A percentile compares a stretch with the other conserved stretches of the same genome.
These are phyloP conservation scores for Aspergillus sp. DNA, from an alignment of 2,329 filamentous ascomycete species.

Conservation along the genomic window DNA sequence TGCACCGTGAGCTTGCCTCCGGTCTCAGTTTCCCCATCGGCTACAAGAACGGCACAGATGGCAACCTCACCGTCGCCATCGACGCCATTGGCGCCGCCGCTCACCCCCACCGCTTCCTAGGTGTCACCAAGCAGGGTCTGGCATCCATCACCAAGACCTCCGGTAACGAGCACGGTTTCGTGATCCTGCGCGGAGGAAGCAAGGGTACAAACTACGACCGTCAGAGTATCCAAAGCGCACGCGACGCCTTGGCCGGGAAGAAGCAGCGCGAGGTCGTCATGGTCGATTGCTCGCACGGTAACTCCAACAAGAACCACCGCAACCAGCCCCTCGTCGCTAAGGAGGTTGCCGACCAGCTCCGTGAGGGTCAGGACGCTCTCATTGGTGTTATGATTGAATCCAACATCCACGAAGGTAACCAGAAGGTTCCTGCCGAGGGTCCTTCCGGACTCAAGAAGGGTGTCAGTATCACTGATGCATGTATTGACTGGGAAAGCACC, in stretches of 20 bases:
- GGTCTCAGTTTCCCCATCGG: slow-evolving; percentile 96
- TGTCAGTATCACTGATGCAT: slow-evolving; percentile 93
- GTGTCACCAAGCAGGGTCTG: slow-evolving; percentile 95
- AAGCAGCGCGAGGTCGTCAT: slow-evolving; percentile 86
- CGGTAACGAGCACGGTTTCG: slow-evolving; percentile 96
- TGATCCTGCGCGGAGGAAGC: slow-evolving; percentile 88
- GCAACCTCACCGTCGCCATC: slow-evolving; percentile 84
- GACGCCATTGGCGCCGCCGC: slow-evolving; percentile 81
- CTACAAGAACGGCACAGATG: slow-evolving; percentile 99
- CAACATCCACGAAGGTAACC: slow-evolving; percentile 88
- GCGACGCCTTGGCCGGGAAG: slow-evolving; percentile 78
- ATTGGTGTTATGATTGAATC: slow-evolving; percentile 99
- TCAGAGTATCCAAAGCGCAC: slow-evolving; percentile 74
- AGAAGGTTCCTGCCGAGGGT: slow-evolving; percentile 84
- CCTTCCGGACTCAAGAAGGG: slow-evolving; percentile 77
- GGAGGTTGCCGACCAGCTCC: slow-evolving; percentile 78
- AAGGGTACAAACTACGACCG: slow-evolving; percentile 93
- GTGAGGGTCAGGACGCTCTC: slow-evolving; percentile 81
- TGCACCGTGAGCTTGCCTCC: slow-evolving; percentile 92
- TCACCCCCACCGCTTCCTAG: slow-evolving; percentile 86
- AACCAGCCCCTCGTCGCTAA: slow-evolving; percentile 95
- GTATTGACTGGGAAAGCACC: slow-evolving; percentile 89
- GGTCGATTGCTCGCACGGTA: slow-evolving; percentile 98
- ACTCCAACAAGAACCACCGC: slow-evolving; percentile 95
- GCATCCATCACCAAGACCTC: slow-evolving; percentile 91